phyloP scores from a whole-genome alignment of 345 rosid species.

The Gossypium sturtianum region DNA sequence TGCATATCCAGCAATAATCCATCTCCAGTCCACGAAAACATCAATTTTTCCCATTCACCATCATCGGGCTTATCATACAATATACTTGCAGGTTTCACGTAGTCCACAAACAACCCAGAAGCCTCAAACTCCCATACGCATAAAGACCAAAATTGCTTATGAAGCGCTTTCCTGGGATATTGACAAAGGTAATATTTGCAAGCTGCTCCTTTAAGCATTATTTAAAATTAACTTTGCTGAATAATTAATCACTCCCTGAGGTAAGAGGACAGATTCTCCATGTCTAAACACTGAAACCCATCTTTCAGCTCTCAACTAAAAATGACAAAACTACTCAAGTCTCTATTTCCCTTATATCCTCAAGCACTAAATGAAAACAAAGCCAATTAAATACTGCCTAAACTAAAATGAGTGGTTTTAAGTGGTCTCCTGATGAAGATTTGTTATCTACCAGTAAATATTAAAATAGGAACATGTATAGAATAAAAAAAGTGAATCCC shows the following conservation, averaged over 20 bases:
- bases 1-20: background rate
- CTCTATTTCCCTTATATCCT: background rate
- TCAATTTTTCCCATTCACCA: background rate
- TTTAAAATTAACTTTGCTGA: background rate
- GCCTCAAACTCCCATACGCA: background rate
- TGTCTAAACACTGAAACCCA: background rate
- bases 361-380: background rate
- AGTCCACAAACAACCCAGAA: background rate
- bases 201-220: background rate
- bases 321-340: background rate
- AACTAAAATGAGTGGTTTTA: background rate
- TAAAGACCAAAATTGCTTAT: background rate
- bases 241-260: background rate
- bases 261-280: background rate
- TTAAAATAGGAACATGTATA: background rate
- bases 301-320: background rate
- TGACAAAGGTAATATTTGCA: background rate
- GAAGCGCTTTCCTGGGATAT: background rate
- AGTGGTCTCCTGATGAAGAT: background rate
- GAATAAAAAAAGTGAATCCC: background rate
- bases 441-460: background rate
- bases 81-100: slow-evolving; percentile 1
- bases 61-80: background rate
- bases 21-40: background rate
- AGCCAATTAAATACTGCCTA: background rate